Evolutionary conservation across 371 early-diverging fungal species (phyloP).

Genomic region (Paraphysoderma sedebokerense): DNA sequence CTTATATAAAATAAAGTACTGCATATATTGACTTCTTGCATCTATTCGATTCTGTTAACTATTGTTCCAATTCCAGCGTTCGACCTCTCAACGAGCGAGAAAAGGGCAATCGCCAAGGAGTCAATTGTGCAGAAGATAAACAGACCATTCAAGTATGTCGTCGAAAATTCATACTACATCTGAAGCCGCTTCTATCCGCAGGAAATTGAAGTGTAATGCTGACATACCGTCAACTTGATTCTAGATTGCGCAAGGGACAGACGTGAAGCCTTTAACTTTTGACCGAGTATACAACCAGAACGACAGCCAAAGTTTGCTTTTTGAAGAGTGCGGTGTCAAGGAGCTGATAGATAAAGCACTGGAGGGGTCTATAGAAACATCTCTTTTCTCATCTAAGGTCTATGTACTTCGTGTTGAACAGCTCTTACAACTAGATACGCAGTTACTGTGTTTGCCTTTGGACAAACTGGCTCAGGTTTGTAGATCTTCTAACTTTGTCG

Average conservation of each 20-base stretch:
- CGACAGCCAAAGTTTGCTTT: conserved; percentile 13
- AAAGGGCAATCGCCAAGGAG: neutral
- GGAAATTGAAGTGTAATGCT: no score
- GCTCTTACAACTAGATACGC: no score
- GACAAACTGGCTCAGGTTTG: conserved; percentile 36
- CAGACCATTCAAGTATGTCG: neutral
- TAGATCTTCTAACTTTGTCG: no score
- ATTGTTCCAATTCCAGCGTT: neutral
- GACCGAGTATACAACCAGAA: conserved; percentile 11
- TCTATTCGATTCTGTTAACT: neutral
- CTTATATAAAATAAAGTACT: neutral
- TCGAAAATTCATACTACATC: neutral
- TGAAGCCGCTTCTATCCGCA: no score
- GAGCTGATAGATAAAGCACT: conserved; percentile 17
- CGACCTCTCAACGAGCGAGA: neutral
- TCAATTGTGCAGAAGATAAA: neutral
- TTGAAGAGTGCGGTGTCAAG: conserved; percentile 20
- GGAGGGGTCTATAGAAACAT: conserved; percentile 13
- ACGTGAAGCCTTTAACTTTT: conserved; percentile 12
- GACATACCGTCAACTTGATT: no score
- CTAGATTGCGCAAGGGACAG: neutral
- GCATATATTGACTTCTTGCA: neutral
- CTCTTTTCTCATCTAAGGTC: neutral
- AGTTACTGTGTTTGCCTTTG: conserved; percentile 33
- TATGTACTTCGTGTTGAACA: no score